A percentile compares a stretch with the other conserved stretches of the same genome.
phyloP scores from a whole-genome alignment of 2,329 filamentous ascomycete genomes.

The Epichloe sibirici region DNA sequence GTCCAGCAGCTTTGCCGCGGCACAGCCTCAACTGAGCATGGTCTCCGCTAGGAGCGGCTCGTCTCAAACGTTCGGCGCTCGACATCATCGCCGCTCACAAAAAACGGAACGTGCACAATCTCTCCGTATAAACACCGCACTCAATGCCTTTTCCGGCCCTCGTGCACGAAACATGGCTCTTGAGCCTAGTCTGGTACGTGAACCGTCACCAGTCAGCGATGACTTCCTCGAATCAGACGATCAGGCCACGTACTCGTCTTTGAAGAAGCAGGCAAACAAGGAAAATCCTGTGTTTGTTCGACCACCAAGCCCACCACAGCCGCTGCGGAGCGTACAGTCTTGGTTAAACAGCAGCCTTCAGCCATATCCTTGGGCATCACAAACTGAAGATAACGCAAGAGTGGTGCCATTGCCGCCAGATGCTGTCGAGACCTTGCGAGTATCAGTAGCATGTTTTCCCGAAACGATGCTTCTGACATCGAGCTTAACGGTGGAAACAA shows the following conservation, averaged over 20 bases:
- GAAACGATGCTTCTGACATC: conserved; percentile 46
- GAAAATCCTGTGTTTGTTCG: conserved; percentile 16
- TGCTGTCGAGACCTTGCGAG: conserved; percentile 39
- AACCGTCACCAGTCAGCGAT: conserved; percentile 7
- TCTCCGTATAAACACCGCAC: background rate
- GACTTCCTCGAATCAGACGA: conserved; percentile 2
- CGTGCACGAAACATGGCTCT: background rate
- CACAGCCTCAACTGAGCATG: background rate
- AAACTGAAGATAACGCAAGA: conserved; percentile 24
- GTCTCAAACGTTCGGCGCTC: background rate
- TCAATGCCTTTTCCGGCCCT: background rate
- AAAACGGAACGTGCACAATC: background rate
- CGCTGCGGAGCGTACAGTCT: conserved; percentile 22
- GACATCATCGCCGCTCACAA: background rate
- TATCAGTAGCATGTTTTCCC: conserved; percentile 44
- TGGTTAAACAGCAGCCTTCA: conserved; percentile 22
- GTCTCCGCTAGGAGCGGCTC: background rate
- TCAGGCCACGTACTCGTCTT: conserved; percentile 6
- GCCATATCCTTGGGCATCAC: conserved; percentile 17
- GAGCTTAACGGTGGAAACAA: conserved; percentile 44
- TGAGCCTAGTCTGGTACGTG: background rate
- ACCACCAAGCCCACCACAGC: conserved; percentile 22
- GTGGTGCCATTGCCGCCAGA: conserved; percentile 39
- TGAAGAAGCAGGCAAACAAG: conserved; percentile 8
- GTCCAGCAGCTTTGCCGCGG: background rate